Base-by-base conservation (phyloP, 2,329 filamentous ascomycete genomes). In the Calonectria pteridis region DNA sequence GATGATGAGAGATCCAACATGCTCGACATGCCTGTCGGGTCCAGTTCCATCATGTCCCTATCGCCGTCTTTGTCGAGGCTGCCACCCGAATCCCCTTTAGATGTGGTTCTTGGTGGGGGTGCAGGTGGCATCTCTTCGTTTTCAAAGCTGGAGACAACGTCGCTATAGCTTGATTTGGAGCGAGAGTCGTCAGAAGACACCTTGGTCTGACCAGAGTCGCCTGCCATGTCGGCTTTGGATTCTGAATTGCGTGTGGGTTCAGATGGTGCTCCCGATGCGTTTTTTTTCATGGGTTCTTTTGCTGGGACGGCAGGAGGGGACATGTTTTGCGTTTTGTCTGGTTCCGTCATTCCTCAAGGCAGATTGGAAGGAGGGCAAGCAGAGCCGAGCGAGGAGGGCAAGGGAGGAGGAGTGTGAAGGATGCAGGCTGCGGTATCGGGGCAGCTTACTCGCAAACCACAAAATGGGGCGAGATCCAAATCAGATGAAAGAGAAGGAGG, bases 181-280 rank as follows among this genome's bases (percentile, higher is more conserved):
- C 74, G 73, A 64, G 75, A 76, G 23, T 77, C 71, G 26, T 75
- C 74, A 40, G 76, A 71, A 31, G 49, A 71, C 33, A 75, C 70
- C 29, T 63, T 75, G 18, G 67, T 71, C 31, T 71, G 68, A 9
- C 59, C 66, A 35, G 59, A 73, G 23, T 76, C 73, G 31, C 51
- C 67, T n/a, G 74, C 63, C 76, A 77, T 78, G 23, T 74, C 67
- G 58, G 51, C 43, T 20, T 73, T 33, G 53, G 40, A 26, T n/a
- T 23, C 31, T 11, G 55, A 50, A 7, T 31, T 18, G 23, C 68
- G 29, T 11, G 51, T 11, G 18, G 58, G 14, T 18, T 66, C 62
- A 6, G 23, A 7, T 6, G 6, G 29, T 14, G 53, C 11, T 18
- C 67, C 51, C n/a, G 58, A 4, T 6, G 53, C 64, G 14, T 50